These are phyloP conservation scores for Cardiospermum halicacabum DNA, from an alignment of 345 rosid species.

Conservation along the genomic window DNA sequence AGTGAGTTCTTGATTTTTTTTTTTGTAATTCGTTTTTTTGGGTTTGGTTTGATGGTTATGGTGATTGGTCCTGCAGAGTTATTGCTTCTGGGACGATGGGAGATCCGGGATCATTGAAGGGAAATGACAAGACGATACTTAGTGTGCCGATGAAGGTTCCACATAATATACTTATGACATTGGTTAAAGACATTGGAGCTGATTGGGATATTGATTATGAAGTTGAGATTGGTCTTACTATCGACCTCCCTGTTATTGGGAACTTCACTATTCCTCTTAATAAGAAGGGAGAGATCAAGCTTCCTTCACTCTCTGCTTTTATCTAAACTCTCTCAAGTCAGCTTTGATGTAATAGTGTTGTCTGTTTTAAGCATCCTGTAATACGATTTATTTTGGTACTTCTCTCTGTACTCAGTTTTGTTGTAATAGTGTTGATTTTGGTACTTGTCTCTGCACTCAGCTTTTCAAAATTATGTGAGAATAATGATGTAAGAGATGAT, in stretches of 20 bases:
- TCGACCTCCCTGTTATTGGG: slow-evolving; percentile 76
- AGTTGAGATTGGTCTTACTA: slow-evolving; percentile 51
- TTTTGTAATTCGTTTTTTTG: too few species aligned
- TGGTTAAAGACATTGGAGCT: slow-evolving; percentile 51
- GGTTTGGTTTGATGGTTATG: background rate
- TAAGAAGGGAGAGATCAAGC: slow-evolving; percentile 74
- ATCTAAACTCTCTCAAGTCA: slow-evolving; percentile 18
- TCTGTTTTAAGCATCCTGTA: too few species aligned
- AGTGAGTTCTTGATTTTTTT: slow-evolving; percentile 20
- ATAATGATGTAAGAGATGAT: background rate
- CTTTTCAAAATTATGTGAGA: background rate
- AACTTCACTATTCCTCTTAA: slow-evolving; percentile 60
- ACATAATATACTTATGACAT: slow-evolving; percentile 50
- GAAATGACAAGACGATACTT: slow-evolving; percentile 45
- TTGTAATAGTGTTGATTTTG: too few species aligned
- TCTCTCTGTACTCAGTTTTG: background rate
- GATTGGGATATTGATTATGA: slow-evolving; percentile 92
- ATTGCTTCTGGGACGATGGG: slow-evolving; percentile 77
- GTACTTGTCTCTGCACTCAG: background rate
- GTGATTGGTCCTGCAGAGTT: slow-evolving; percentile 38
- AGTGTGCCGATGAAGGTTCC: slow-evolving; percentile 66
- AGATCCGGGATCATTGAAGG: slow-evolving; percentile 88
- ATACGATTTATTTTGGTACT: background rate
- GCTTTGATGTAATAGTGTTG: background rate
- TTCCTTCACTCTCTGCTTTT: slow-evolving; percentile 62